phyloP scores from a whole-genome alignment of 1,139 yeast genomes.

The Geotrichum candidum region DNA sequence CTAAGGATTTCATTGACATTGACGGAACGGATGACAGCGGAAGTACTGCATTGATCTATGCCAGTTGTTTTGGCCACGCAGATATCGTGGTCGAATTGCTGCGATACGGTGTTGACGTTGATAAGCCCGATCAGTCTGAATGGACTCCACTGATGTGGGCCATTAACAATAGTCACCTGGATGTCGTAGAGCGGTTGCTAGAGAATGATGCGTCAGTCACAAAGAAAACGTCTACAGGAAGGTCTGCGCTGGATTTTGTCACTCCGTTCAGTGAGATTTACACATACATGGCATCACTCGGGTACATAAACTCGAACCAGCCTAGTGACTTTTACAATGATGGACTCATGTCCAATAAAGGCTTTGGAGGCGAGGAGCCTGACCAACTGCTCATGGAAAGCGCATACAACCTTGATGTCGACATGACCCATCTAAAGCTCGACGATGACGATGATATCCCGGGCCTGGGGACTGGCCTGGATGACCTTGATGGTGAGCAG shows the following conservation, averaged over 20 bases:
- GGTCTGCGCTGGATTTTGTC: constrained; percentile 37
- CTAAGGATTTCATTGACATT: constrained; percentile 28
- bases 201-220: constrained; percentile 35
- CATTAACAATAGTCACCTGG: constrained; percentile 36
- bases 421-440: constrained; percentile 28
- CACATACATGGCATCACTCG: constrained; percentile 28
- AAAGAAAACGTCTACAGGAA: constrained; percentile 33
- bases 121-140: constrained; percentile 36
- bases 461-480: constrained; percentile 18
- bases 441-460: constrained; percentile 22
- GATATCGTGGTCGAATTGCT: constrained; percentile 36
- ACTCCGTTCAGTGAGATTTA: constrained; percentile 32
- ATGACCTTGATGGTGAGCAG: constrained; percentile 20
- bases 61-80: constrained; percentile 40
- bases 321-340: constrained; percentile 33
- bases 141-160: constrained; percentile 48
- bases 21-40: constrained; percentile 38
- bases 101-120: constrained; percentile 36
- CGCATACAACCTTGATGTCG: constrained; percentile 33
- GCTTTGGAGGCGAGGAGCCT: constrained; percentile 23
- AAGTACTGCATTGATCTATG: constrained; percentile 37
- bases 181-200: constrained; percentile 34
- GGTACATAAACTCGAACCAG: constrained; percentile 24
- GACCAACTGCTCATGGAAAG: constrained; percentile 31
- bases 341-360: constrained; percentile 20